phyloP scores from a whole-genome alignment of 352 stramenopile species.

The Saprolegnia diclina region DNA sequence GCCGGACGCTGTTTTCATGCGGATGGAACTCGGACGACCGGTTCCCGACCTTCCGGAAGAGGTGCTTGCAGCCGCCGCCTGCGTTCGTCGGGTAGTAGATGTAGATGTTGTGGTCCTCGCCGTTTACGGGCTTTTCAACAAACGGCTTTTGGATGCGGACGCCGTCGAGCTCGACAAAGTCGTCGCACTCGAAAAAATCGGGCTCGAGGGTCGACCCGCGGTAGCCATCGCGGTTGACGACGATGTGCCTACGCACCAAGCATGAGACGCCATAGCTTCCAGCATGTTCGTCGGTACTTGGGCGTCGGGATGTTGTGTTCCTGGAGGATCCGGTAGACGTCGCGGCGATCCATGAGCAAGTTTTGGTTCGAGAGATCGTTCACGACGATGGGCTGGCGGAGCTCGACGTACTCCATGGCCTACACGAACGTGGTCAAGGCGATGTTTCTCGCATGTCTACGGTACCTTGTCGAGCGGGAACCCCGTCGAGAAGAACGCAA shows the following conservation, averaged over 20 bases:
- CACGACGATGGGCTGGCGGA: slow-evolving; percentile 92
- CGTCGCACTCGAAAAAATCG: slow-evolving; percentile 53
- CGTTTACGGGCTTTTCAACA: slow-evolving; percentile 99
- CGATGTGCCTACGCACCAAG: slow-evolving; percentile 79
- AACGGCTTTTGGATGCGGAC: slow-evolving; percentile 98
- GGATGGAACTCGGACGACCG: slow-evolving; percentile 93
- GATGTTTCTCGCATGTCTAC: neutral
- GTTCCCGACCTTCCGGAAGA: slow-evolving; percentile 97
- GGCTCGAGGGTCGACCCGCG: slow-evolving; percentile 33
- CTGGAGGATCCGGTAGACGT: slow-evolving; percentile 92
- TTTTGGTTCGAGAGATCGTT: slow-evolving; percentile 97
- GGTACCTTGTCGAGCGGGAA: slow-evolving; percentile 95
- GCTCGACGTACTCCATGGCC: slow-evolving; percentile 92
- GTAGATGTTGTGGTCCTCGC: slow-evolving; percentile 99
- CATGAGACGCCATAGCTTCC: too few species aligned
- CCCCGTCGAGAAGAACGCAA: slow-evolving; percentile 97
- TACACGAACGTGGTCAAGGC: slow-evolving; percentile 46
- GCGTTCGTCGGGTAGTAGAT: slow-evolving; percentile 99
- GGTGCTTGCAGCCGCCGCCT: slow-evolving; percentile 97
- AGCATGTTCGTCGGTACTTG: too few species aligned
- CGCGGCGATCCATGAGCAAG: slow-evolving; percentile 91
- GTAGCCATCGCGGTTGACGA: slow-evolving; percentile 92
- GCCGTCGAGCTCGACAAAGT: slow-evolving; percentile 87
- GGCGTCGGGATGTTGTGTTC: slow-evolving; percentile 92
- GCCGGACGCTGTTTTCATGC: slow-evolving; percentile 93